These are phyloP conservation scores for Lasiosphaeria miniovina DNA, from an alignment of 495 filamentous ascomycete genomes.

Conservation along the genomic window DNA sequence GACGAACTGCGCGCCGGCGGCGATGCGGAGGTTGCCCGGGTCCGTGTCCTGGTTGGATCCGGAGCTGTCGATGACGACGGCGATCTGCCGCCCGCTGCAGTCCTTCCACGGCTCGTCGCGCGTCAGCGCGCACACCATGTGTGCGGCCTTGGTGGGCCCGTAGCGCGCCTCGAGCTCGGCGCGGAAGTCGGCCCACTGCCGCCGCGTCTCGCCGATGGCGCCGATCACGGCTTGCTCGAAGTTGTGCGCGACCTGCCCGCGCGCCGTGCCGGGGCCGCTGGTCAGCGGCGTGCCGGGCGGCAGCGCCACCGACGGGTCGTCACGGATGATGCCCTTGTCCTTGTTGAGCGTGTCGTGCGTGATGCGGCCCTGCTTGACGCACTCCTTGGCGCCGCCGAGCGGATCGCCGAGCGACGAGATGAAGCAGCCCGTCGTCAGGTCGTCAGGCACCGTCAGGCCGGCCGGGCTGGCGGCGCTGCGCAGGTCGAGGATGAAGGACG, in stretches of 20 bases:
- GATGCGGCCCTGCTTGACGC: not conserved
- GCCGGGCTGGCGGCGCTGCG: not conserved
- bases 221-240: not conserved
- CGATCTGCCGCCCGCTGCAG: constrained; percentile 5
- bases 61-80: constrained; percentile 3
- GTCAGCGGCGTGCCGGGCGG: not conserved
- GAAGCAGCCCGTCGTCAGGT: constrained; percentile 2
- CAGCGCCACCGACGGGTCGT: not conserved
- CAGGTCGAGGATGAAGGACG: not conserved
- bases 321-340: constrained; percentile 1
- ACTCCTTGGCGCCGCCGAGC: not conserved
- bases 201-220: constrained; percentile 1
- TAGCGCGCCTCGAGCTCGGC: not conserved
- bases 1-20: not conserved
- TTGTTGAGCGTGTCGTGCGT: constrained; percentile 4
- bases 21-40: not conserved
- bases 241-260: not conserved
- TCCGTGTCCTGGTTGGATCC: not conserved
- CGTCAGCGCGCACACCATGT: constrained; percentile 3
- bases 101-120: constrained; percentile 6
- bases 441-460: not conserved
- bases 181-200: constrained; percentile 5
- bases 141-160: not conserved
- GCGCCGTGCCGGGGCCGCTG: not conserved
- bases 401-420: not conserved